A percentile compares a stretch with the other conserved stretches of the same genome.
Conservation (phyloP, 23 red algal genomes). For the Gracilaria gracilis region DNA sequence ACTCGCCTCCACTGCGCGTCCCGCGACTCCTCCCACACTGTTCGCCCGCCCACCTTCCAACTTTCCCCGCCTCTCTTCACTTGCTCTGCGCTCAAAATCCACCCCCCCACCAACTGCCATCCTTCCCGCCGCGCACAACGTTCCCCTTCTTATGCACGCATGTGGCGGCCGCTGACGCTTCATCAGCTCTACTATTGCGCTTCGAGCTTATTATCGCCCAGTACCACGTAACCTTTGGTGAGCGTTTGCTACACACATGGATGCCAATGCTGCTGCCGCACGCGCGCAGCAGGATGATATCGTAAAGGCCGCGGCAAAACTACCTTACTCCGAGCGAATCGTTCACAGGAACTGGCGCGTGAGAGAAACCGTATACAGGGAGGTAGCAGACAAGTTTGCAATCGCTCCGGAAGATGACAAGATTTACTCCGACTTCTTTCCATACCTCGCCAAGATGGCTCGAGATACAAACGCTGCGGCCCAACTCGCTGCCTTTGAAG, state of each 20-base stretch:
- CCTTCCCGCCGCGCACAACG: too few relatives aligned
- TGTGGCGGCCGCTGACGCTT: conserved; percentile 5
- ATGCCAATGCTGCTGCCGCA: conserved; percentile 33
- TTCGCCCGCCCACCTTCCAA: conserved; percentile 6
- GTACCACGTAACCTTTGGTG: conserved; percentile 1
- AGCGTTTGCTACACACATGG: conserved; percentile 11
- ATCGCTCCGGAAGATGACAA: conserved; percentile 55
- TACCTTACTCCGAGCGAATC: conserved; percentile 69
- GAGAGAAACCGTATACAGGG: conserved; percentile 72
- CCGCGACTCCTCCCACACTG: background rate
- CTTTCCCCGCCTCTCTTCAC: background rate
- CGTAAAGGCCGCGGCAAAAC: conserved; percentile 65
- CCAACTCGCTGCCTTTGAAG: conserved; percentile 86
- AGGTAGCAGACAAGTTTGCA: conserved; percentile 55
- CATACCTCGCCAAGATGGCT: conserved; percentile 73
- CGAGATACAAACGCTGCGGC: conserved; percentile 95
- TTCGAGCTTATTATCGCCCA: background rate
- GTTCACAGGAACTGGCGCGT: conserved; percentile 89
- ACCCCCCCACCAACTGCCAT: too few relatives aligned
- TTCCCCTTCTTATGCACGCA: background rate
- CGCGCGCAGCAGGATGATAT: conserved; percentile 62
- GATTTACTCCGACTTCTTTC: conserved; percentile 74
- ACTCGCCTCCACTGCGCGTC: conserved; percentile 38
- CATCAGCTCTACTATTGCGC: background rate
- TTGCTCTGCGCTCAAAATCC: too few relatives aligned